Base-by-base conservation (phyloP, 2,329 filamentous ascomycete genomes). In the Aspergillus transmontanensis region DNA sequence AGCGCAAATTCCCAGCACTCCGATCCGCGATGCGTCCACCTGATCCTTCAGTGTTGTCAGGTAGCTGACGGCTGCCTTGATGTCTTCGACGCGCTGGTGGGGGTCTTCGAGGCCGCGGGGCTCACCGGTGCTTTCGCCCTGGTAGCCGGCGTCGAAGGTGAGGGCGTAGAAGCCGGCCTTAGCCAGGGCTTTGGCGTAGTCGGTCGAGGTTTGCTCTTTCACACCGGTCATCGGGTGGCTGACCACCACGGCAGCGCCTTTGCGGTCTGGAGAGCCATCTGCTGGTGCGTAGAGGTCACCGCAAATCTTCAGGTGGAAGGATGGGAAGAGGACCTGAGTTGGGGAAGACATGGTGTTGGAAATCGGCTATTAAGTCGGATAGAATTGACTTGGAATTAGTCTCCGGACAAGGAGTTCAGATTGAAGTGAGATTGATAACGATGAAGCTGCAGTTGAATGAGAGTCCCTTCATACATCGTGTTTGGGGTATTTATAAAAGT, bases 91-190 rank as follows among this genome's bases (percentile, higher is more conserved):
- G 10, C 78, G 72, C 58, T 77, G 72, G 4, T 58, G 43, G 30
- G 79, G 78, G 59, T 80, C 73, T 67, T 81, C 80, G 0, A 81
- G 74, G 21, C 63, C 63, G 16, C 73, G 76, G 2, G 79, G 79
- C 41, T 71, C 58, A 10, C 79, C 79, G 6, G 59, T 70, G 56
- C 69, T 74, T 61, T 75, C 74, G 28, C 80, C 79, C 62, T 81
- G 77, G 57, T 79, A 77, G 3, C 71, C 73, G 2, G 79, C 73
- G 58, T 82, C 79, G 62, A 71, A 81, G 30, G 73, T 68, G 16
- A 81, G 69, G 14, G 66, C 57, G 34, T 68, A 64, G 66, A 81
- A 80, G 16, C 79, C 78, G 0, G 66, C 60, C 12, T 71, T 54
- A 21, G 74, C 46, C 4, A 81, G 71, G 0, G 58, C 23, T 3